phyloP scores from a whole-genome alignment of 2,329 filamentous ascomycete species.

The Apiospora arundinis region DNA sequence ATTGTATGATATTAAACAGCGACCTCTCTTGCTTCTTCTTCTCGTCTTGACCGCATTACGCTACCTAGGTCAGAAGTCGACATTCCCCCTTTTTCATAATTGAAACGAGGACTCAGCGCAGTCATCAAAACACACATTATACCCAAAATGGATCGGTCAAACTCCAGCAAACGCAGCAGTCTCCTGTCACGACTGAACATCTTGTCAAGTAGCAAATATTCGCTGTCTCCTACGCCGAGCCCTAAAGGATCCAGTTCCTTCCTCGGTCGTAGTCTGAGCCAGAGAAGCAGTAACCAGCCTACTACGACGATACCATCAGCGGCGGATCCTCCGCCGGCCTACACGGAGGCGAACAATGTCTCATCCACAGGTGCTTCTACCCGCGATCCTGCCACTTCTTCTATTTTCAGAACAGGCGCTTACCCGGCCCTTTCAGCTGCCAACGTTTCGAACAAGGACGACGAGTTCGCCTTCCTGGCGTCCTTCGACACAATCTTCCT shows the following conservation, averaged over 20 bases:
- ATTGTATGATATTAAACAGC: background rate
- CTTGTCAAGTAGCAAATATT: background rate
- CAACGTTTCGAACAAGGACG: conserved; percentile 27
- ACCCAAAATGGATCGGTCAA: background rate
- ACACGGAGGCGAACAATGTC: conserved; percentile 3
- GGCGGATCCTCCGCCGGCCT: conserved; percentile 15
- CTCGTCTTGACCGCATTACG: background rate
- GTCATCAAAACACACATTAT: background rate
- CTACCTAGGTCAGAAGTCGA: background rate
- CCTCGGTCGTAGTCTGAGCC: background rate
- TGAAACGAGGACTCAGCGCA: background rate
- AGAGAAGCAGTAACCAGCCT: background rate
- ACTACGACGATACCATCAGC: background rate
- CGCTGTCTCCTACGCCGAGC: background rate
- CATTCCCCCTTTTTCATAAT: background rate
- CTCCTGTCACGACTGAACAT: background rate
- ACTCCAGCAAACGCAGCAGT: conserved; percentile 3
- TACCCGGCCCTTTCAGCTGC: conserved; percentile 17
- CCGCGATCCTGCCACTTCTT: background rate
- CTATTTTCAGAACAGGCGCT: background rate
- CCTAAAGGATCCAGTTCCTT: background rate
- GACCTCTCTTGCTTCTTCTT: background rate
- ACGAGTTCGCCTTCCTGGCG: conserved; percentile 66
- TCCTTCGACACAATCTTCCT: conserved; percentile 88
- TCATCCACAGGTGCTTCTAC: conserved; percentile 2